Evolutionary conservation across 2,329 filamentous ascomycete genomes (phyloP).

Genomic region (Aspergillus sp.): DNA sequence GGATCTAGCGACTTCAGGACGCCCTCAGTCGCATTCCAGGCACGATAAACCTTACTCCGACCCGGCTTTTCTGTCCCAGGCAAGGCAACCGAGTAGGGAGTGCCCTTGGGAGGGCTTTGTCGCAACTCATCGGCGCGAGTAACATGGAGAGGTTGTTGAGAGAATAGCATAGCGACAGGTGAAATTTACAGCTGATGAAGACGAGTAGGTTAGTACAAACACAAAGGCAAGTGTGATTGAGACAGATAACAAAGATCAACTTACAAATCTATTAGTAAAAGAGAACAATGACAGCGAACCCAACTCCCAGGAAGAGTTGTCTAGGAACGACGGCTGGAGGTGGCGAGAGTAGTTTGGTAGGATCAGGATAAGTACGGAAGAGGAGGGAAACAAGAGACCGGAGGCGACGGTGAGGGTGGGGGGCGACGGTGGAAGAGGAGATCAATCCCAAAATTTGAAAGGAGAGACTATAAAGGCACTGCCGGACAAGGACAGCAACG

Average conservation of each 20-base stretch:
- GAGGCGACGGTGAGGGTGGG: neutral
- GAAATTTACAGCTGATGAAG: neutral
- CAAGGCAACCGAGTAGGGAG: slow-evolving; percentile 75
- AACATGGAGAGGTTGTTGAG: slow-evolving; percentile 35
- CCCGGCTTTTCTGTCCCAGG: slow-evolving; percentile 73
- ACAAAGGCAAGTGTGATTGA: no score
- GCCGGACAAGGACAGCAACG: neutral
- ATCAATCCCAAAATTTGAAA: neutral
- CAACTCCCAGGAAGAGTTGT: no score
- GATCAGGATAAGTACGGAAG: no score
- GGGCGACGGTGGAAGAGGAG: neutral
- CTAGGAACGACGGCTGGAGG: no score
- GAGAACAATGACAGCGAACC: no score
- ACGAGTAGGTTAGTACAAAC: neutral
- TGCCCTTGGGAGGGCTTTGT: slow-evolving; percentile 68
- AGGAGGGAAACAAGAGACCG: no score
- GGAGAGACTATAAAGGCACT: neutral
- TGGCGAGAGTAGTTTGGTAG: no score
- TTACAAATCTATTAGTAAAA: neutral
- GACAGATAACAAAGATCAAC: neutral
- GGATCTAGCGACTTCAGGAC: slow-evolving; percentile 74
- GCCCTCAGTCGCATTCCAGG: slow-evolving; percentile 74
- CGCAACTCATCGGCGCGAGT: slow-evolving; percentile 54
- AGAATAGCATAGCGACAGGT: slow-evolving; percentile 39
- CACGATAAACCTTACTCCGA: slow-evolving; percentile 76